Evolutionary conservation across 495 filamentous ascomycete species (phyloP), one percentile per base, ranked within the genome.

Genomic region (Penicillium dipodomyicola): DNA sequence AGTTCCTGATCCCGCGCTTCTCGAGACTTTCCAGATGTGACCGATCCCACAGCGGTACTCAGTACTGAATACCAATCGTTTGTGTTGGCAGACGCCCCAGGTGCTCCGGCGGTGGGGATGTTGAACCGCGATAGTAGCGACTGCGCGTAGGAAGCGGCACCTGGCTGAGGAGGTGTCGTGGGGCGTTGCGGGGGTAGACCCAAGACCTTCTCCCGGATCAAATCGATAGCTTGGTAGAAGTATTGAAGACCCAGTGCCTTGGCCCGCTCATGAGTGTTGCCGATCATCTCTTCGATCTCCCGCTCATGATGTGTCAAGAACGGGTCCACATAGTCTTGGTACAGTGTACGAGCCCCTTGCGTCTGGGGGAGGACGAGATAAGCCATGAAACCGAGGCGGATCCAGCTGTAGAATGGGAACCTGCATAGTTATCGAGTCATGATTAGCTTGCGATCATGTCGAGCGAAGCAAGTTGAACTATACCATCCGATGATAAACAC

Each of bases 291-390:
- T 58, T 98, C 94, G 72, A 98, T 97, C 56, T 91, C 84, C 17
- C 77, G 72, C 70, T 99, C 94, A 68, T 99, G 92, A 33, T 92
- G 82, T 49, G 82, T 76, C 48, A 99, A 84, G 76, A 91, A 95
- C 3, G 95, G 94, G 67, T 95, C 83, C 57, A 99, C 80, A 69
- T 96, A 86, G 33, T 81, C 77, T 64, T 89, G 81, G 75, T 97
- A 99, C 61, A 97, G 77, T 51, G 87, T 73, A 30, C 86, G 87
- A 49, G 92, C 92, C 64, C 94, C 94, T 67, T 97, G 92, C 40
- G 89, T 92, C 72, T 96, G 92, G 1, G 94, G 94, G n/a, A 96
- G 86, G 58, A 99, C 91, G 57, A 99, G 92, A 79, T 96, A 99
- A 62, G 91, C 83, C 70, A 96, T 85, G 77, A 94, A 86, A 64